These are phyloP conservation scores for Pugionium cornutum DNA, from an alignment of 345 rosid species.

Conservation along the genomic window DNA sequence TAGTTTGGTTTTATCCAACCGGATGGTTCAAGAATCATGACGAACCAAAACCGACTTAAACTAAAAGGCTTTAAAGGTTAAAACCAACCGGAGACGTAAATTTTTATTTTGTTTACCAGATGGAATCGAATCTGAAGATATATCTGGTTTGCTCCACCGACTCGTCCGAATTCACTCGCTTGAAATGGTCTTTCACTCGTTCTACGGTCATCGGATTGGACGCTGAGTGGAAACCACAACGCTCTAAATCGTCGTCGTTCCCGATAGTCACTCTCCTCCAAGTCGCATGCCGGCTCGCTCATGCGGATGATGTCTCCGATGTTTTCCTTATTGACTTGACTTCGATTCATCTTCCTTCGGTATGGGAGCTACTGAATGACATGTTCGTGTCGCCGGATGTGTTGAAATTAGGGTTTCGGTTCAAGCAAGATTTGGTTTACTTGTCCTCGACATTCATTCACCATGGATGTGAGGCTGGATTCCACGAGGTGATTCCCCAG, in stretches of 20 bases:
- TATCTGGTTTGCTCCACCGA: conserved; percentile 56
- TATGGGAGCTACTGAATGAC: conserved; percentile 64
- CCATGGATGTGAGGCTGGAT: conserved; percentile 62
- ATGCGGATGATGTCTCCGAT: conserved; percentile 42
- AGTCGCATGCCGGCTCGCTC: conserved; percentile 62
- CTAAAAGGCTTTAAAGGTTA: neutral
- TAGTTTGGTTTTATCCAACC: neutral
- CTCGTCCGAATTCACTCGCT: conserved; percentile 70
- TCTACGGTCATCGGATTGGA: conserved; percentile 72
- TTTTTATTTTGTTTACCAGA: neutral
- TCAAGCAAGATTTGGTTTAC: conserved; percentile 83
- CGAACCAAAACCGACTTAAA: conserved; percentile 13
- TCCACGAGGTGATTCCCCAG: conserved; percentile 53
- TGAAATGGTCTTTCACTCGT: conserved; percentile 54
- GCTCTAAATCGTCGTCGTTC: conserved; percentile 45
- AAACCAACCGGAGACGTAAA: neutral
- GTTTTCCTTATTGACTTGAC: conserved; percentile 75
- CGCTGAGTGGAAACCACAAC: conserved; percentile 85
- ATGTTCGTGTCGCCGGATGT: conserved; percentile 70
- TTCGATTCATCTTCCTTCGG: conserved; percentile 52
- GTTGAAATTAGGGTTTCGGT: conserved; percentile 75
- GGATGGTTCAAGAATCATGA: neutral
- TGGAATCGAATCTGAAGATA: conserved; percentile 44
- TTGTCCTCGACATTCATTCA: conserved; percentile 76
- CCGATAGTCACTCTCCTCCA: conserved; percentile 81